A percentile compares a stretch with the other conserved stretches of the same genome.
Conservation (phyloP, 495 filamentous ascomycete genomes). For the Hypoxylon crocopeplum region DNA sequence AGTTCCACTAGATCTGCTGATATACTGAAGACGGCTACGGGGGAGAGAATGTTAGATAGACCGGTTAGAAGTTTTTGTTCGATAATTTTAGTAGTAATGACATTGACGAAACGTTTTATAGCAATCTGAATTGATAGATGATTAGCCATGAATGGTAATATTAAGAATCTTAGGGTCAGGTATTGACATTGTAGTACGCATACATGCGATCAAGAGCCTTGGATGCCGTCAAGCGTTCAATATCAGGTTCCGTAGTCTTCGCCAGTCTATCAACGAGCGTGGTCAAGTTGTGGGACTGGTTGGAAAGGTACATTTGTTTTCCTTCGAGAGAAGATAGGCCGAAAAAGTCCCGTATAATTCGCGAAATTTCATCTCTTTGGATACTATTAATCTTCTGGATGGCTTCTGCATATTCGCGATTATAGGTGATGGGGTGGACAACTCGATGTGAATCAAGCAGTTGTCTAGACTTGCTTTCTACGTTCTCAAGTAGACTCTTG, state of each 20-base stretch:
- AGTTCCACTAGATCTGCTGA: constrained; percentile 50
- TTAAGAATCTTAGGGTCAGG: constrained; percentile 20
- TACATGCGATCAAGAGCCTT: constrained; percentile 57
- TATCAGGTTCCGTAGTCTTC: constrained; percentile 40
- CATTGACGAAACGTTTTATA: constrained; percentile 67
- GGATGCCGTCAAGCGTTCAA: constrained; percentile 51
- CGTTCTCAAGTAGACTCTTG: constrained; percentile 16
- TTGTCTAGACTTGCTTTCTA: constrained; percentile 41
- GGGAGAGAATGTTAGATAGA: constrained; percentile 49
- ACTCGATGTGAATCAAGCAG: constrained; percentile 45
- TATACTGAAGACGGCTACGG: constrained; percentile 33
- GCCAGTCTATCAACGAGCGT: constrained; percentile 39
- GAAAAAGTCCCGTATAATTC: constrained; percentile 36
- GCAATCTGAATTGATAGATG: constrained; percentile 57
- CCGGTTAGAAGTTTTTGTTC: constrained; percentile 63
- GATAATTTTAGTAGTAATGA: constrained; percentile 63
- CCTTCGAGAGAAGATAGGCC: background rate
- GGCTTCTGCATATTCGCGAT: constrained; percentile 58
- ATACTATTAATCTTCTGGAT: constrained; percentile 48
- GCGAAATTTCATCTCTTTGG: constrained; percentile 18
- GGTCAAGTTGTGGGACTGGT: constrained; percentile 18
- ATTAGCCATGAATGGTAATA: constrained; percentile 8
- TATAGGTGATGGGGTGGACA: constrained; percentile 63
- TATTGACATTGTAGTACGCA: constrained; percentile 58
- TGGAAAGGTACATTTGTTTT: background rate